phyloP scores from a whole-genome alignment of 495 filamentous ascomycete species.

The Chlorociboria aeruginascens region DNA sequence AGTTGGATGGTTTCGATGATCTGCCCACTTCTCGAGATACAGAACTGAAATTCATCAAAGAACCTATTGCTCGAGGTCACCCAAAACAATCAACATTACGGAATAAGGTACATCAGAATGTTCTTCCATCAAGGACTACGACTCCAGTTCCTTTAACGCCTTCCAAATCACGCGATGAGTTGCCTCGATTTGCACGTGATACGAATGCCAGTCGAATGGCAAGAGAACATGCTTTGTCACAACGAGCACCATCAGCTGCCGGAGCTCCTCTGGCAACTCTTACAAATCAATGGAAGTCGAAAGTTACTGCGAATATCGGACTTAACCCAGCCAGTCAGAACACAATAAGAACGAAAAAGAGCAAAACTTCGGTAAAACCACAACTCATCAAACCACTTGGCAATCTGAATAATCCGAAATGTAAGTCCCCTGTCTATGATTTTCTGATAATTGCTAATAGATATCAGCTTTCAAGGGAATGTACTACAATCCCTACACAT shows the following conservation, averaged over 20 bases:
- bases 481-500: constrained; percentile 78
- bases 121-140: constrained; percentile 34
- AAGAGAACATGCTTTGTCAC: constrained; percentile 68
- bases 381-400: constrained; percentile 63
- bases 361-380: constrained; percentile 50
- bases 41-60: constrained; percentile 73
- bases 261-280: constrained; percentile 48
- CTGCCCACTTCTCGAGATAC: constrained; percentile 74
- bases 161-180: constrained; percentile 38
- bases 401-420: constrained; percentile 48
- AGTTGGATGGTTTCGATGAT: constrained; percentile 90
- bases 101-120: constrained; percentile 47
- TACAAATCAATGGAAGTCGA: constrained; percentile 70
- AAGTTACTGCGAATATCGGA: constrained; percentile 45
- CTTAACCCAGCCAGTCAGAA: constrained; percentile 20
- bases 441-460: neutral
- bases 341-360: constrained; percentile 43
- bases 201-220: constrained; percentile 86
- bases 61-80: constrained; percentile 58
- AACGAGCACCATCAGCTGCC: constrained; percentile 31
- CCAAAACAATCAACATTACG: constrained; percentile 42
- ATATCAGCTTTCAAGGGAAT: constrained; percentile 74
- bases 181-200: constrained; percentile 83
- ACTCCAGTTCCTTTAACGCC: constrained; percentile 46
- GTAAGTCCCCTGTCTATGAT: constrained; percentile 32